Evolutionary conservation across 2,329 filamentous ascomycete species (phyloP), one percentile per base, ranked within the genome.

Genomic region (Phialophora verrucosa): DNA sequence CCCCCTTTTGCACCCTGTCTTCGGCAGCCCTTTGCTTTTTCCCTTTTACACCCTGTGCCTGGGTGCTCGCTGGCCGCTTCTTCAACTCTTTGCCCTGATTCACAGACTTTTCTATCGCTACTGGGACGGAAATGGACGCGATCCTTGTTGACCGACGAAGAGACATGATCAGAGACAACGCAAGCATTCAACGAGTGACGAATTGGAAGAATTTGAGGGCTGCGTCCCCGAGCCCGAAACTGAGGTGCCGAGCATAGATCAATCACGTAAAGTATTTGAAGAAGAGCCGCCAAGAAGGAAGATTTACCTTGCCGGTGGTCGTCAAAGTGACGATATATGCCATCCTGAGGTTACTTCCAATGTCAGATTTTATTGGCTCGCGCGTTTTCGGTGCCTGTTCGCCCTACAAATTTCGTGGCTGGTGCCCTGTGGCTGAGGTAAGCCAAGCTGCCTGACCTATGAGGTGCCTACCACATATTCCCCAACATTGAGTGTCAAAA

Each of bases 71-170:
- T n/a, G 64, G 38, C 29, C 68, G 71, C 29, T 70, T 76, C 71
- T 75, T 68, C 25, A 57, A 29, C 20, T n/a, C 50, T 38, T 55
- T 53, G 35, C 20, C 29, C 20, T 29, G 29, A n/a, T 27, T 31
- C 17, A 17, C 20, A 10, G 49, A 20, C 7, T 25, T 38, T 31
- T 64, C 58, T 54, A 47, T 12, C 23, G 23, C 35, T 25, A 55
- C 6, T 23, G 56, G 17, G 11, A 58, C 23, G 14, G 49, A 14
- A 12, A 53, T 44, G 11, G 66, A 62, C 5, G 67, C 54, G 25
- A 69, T 64, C 53, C 69, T 68, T 47, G n/a, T 62, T 32, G 69
- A 71, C 58, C 69, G 64, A 53, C 69, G 69, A 6, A 70, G n/a
- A 49, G 67, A 68, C 69, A 71, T 71, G 49, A 25, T 61, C 12